Evolutionary conservation across 1,284 basidiomycete genomes (phyloP).

Genomic region (Fomitiporia mediterranea): DNA sequence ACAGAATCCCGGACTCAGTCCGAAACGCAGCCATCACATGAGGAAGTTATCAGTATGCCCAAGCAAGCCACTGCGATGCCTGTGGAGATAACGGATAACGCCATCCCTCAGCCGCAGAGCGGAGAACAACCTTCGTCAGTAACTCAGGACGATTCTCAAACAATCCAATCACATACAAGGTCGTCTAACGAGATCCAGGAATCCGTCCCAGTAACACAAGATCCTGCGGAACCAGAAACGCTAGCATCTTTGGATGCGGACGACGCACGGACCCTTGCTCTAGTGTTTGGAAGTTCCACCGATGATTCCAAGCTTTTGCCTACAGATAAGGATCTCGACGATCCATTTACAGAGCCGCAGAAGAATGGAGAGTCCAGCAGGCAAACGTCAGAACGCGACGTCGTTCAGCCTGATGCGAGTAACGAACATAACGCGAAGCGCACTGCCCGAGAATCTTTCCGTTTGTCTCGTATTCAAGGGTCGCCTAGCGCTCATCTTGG

Average conservation of each 20-base stretch:
- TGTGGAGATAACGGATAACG: too few species aligned
- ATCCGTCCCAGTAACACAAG: not conserved
- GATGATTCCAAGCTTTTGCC: not conserved
- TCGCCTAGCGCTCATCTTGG: slow-evolving; percentile 8
- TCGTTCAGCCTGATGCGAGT: too few species aligned
- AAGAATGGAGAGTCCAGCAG: too few species aligned
- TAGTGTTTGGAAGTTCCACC: not conserved
- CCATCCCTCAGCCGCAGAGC: not conserved
- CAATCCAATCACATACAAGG: not conserved
- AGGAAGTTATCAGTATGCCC: too few species aligned
- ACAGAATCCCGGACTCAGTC: slow-evolving; percentile 3
- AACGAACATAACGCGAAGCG: not conserved
- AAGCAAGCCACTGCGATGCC: too few species aligned
- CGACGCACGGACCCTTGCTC: slow-evolving; percentile 4
- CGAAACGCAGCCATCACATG: not conserved
- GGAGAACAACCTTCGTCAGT: not conserved
- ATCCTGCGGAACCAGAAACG: not conserved
- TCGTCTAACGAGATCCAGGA: not conserved
- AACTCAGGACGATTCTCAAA: slow-evolving; percentile 6
- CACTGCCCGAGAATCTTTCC: not conserved
- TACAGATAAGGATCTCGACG: not conserved
- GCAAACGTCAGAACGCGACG: too few species aligned
- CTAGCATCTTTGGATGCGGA: slow-evolving; percentile 7
- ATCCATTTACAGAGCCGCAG: not conserved
- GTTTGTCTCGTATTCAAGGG: slow-evolving; percentile 1